Base-by-base conservation (phyloP, 257 asterid species). In the Capsicum baccatum region DNA sequence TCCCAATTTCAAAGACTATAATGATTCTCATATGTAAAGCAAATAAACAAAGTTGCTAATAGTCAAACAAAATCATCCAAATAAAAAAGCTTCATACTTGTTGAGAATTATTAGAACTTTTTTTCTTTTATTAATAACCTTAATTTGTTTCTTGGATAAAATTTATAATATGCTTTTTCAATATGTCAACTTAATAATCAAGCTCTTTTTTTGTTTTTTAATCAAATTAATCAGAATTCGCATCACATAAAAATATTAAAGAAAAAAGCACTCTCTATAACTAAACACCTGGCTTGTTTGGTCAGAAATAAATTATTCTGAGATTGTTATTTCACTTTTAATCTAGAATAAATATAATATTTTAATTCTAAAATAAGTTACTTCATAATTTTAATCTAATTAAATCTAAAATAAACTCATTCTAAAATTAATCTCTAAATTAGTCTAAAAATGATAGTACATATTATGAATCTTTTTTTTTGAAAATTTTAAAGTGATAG, bases 21-120 rank as follows among this genome's bases (percentile, higher is more conserved):
- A 67, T 67, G 76, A 67, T 67, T 67, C 50, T 67, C 76, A 67
- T 14, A 67, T 67, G 76, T 9, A 67, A 26, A 67, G 76, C 76
- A 67, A 67, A 8, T 3, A 67, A 67, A 67, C 76, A 67, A 67
- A 4, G 50, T 37, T 67, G 76, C 11, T 5, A 6, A 68, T 37
- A 37, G 52, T 37, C 76, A 68, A 67, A 68, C 52, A 37, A 37
- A 37, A 68, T 68, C 52, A 68, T 52, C 19, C 26, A 68, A 37
- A 39, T 26, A 13, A 68, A 3, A 68, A 64, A 14, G 13, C 37
- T 68, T 68, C 26, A 68, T 15, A 37, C 74, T 35, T 67, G 21
- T 35, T 67, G 48, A 37, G 74, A 12, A 67, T 67, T 37, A 67
- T 0, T 68, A 52, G 52, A 68, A 68, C 26, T 21, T 15, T 68